Evolutionary conservation across 2,329 filamentous ascomycete species (phyloP), one percentile per base, ranked within the genome.

Genomic region (Colletotrichum sp.): DNA sequence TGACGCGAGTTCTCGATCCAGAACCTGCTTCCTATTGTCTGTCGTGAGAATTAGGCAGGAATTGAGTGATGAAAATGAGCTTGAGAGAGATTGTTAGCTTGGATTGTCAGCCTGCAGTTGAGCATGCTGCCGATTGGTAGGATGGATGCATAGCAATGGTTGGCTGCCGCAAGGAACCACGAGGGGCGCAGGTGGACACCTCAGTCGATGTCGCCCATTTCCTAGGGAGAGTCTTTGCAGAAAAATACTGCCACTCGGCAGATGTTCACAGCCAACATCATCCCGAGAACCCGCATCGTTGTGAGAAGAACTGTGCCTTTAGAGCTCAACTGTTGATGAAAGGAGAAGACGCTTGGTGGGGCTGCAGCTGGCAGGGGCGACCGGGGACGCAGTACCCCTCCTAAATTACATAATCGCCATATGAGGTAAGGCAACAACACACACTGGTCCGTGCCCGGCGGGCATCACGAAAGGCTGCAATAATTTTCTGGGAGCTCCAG

Each of bases 401-500:
- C 62, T 76, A 6, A 62, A 71, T 74, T 78, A 74, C 75, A 77
- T 78, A 78, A 78, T 61, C 71, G n/a, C 43, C n/a, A 34, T 1
- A 27, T 74, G 4, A 73, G 25, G 70, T 74, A 76, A 76, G 74
- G 74, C 74, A 62, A 66, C 62, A 65, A 66, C 36, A 32, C 22
- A 60, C 6, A 13, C 12, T 79, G 78, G 78, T 66, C 78, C 76
- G 78, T 79, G 78, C 78, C 67, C 64, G 27, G 55, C 32, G 66
- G 43, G 66, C 74, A 76, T 76, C 74, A 76, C 74, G 75, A 82
- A 83, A 87, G 86, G 86, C 86, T 86, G 83, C 86, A 86, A 85
- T 84, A 87, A 85, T 88, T 88, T 88, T 88, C 87, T 86, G 86
- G 43, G 85, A 87, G 86, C 86, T 87, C 82, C 78, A 80, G 81